A percentile compares a stretch with the other conserved stretches of the same genome.
Conservation (phyloP, 129 eudicot genomes). For the Tagetes erecta region DNA sequence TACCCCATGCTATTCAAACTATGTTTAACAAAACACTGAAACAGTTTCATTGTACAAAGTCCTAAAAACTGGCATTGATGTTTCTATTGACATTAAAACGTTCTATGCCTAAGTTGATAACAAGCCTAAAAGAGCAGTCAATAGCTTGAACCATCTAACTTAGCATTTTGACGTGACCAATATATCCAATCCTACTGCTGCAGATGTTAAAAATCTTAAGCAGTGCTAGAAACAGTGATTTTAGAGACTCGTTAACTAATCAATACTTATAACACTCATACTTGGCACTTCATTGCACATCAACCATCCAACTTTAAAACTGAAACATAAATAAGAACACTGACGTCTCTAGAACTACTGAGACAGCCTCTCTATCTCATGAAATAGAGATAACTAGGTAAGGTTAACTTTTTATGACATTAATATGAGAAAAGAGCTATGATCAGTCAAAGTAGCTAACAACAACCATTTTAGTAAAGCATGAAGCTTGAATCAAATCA, state of each 20-base stretch:
- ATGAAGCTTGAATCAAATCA: not conserved
- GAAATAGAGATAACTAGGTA: too few species aligned
- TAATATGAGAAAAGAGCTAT: not conserved
- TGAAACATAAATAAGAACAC: not conserved
- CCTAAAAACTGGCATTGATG: not conserved
- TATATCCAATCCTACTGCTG: not conserved
- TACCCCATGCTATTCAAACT: not conserved
- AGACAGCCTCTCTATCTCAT: too few species aligned
- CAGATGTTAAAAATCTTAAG: not conserved
- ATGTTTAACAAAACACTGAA: not conserved
- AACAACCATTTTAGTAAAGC: conserved; percentile 13
- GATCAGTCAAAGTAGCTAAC: not conserved
- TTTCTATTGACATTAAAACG: not conserved
- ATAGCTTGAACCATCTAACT: not conserved
- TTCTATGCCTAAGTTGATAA: not conserved
- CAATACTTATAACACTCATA: not conserved
- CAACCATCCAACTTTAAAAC: not conserved
- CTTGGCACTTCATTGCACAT: conserved; percentile 7
- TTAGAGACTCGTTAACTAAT: not conserved
- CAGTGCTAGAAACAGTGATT: not conserved
- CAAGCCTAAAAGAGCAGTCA: not conserved
- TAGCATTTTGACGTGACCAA: not conserved
- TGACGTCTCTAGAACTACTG: not conserved
- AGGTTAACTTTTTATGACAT: not conserved
- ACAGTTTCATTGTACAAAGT: not conserved